phyloP scores from a whole-genome alignment of 2,329 filamentous ascomycete species.

The Colletotrichum neosansevieriae region DNA sequence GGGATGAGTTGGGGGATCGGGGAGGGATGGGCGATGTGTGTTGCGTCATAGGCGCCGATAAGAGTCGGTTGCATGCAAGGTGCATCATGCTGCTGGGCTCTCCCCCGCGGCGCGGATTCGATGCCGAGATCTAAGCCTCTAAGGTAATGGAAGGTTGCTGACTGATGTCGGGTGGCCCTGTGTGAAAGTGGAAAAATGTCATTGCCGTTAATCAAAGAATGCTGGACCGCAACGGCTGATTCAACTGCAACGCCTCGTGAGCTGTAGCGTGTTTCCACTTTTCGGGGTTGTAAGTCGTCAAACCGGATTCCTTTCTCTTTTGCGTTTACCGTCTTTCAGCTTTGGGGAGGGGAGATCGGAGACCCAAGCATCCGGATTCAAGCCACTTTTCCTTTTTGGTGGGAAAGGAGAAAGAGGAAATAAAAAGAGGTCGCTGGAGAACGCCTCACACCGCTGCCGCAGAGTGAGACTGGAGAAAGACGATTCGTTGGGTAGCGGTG shows the following conservation, averaged over 20 bases:
- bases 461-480: conserved; percentile 2
- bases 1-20: conserved; percentile 30
- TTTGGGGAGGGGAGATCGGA: neutral
- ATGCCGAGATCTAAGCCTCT: conserved; percentile 9
- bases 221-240: conserved; percentile 22
- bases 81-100: conserved; percentile 6
- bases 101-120: conserved; percentile 27
- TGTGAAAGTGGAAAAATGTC: conserved; percentile 20
- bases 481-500: neutral
- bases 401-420: neutral
- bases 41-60: conserved; percentile 40
- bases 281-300: neutral
- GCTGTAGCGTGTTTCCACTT: conserved; percentile 9
- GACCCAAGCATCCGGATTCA: neutral
- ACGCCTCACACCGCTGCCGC: conserved; percentile 11
- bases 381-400: conserved; percentile 8
- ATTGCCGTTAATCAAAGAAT: conserved; percentile 10
- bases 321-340: neutral
- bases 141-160: conserved; percentile 1
- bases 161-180: conserved; percentile 18
- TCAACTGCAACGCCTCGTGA: conserved; percentile 20
- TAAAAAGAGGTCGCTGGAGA: neutral
- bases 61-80: conserved; percentile 38
- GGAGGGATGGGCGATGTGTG: neutral
- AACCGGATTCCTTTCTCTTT: conserved; percentile 1